Conservation (phyloP, 768 basidiomycete genomes). For the Omphalotus guepiniiformis region DNA sequence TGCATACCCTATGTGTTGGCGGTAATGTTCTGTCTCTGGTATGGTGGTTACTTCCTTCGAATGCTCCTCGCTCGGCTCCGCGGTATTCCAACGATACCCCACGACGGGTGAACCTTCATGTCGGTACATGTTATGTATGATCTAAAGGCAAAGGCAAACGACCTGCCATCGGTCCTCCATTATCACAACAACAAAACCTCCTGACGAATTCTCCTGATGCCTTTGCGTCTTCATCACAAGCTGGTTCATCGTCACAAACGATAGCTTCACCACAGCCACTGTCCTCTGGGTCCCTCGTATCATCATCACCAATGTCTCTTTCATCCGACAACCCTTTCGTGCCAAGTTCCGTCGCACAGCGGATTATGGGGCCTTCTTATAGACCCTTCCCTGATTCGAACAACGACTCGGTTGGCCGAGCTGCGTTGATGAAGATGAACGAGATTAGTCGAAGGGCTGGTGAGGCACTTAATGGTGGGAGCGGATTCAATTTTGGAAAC, state of each 20-base stretch:
- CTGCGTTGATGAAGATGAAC: conserved; percentile 10
- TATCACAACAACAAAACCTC: not conserved
- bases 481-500: not conserved
- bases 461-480: conserved; percentile 2
- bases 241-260: not conserved
- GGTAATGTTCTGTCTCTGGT: too few species aligned
- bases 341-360: conserved; percentile 1
- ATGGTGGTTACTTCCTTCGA: too few species aligned
- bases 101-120: too few species aligned
- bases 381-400: not conserved
- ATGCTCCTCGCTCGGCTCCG: too few species aligned
- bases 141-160: conserved; percentile 8
- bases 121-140: too few species aligned
- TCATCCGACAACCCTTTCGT: conserved; percentile 7
- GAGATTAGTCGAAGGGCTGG: conserved; percentile 5
- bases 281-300: not conserved
- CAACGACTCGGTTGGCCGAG: conserved; percentile 4
- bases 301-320: not conserved
- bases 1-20: too few species aligned
- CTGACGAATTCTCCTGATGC: not conserved
- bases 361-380: conserved; percentile 1
- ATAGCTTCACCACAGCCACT: not conserved
- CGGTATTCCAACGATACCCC: too few species aligned
- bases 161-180: not conserved
- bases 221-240: not conserved